phyloP scores from a whole-genome alignment of 169 alveolate genomes.

The Plasmodium ovale region DNA sequence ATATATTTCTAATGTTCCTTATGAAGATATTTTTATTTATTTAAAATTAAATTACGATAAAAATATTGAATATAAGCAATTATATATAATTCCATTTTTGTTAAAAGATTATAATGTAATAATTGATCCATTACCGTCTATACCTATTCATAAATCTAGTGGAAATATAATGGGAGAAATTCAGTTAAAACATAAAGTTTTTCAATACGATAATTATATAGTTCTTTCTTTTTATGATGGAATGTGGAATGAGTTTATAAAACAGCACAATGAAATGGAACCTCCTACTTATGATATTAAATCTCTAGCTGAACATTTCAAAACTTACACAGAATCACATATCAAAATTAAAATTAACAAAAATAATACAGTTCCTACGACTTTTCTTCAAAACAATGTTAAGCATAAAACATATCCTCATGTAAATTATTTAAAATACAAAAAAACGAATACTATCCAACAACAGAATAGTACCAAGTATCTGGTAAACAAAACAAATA shows the following conservation, averaged over 20 bases:
- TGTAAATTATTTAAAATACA: slow-evolving; percentile 30
- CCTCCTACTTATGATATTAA: slow-evolving; percentile 26
- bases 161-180: slow-evolving; percentile 76
- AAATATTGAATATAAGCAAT: slow-evolving; percentile 60
- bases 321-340: slow-evolving; percentile 66
- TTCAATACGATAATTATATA: slow-evolving; percentile 55
- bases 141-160: slow-evolving; percentile 74
- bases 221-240: slow-evolving; percentile 73
- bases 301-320: slow-evolving; percentile 60
- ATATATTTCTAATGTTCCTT: slow-evolving; percentile 53
- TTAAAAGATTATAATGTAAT: slow-evolving; percentile 62
- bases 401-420: background rate
- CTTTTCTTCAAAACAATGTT: background rate
- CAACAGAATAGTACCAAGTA: slow-evolving; percentile 9
- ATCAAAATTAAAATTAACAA: slow-evolving; percentile 49
- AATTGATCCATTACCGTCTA: slow-evolving; percentile 60
- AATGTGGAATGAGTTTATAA: slow-evolving; percentile 65
- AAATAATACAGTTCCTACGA: background rate
- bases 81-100: slow-evolving; percentile 67
- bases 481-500: slow-evolving; percentile 38
- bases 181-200: slow-evolving; percentile 70
- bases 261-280: background rate
- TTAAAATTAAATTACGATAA: slow-evolving; percentile 68
- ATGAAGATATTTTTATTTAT: slow-evolving; percentile 69
- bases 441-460: background rate